Percentiles rank a stretch among this genome's conserved stretches.
These are phyloP conservation scores for Eucalyptus coolabah DNA, from an alignment of 345 rosid species.

Conservation along the genomic window DNA sequence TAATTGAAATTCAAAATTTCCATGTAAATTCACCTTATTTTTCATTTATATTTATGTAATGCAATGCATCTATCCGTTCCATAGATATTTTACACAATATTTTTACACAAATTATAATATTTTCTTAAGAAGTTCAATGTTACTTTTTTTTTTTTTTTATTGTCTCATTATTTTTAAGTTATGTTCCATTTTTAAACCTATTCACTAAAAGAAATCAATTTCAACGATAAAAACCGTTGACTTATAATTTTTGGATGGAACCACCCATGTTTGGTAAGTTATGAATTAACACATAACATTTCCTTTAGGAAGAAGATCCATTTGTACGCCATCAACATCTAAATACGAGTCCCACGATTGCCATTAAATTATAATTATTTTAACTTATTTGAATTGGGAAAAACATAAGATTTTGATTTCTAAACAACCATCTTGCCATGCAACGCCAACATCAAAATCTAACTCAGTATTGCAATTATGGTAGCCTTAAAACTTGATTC, in stretches of 20 bases:
- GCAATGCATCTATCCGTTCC: accelerated
- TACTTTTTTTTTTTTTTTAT: neutral
- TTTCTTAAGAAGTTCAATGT: neutral
- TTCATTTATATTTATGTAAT: neutral
- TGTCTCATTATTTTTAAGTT: neutral
- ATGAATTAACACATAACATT: neutral
- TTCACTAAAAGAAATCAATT: neutral
- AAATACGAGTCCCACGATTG: neutral
- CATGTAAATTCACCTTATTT: neutral
- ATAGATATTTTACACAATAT: neutral
- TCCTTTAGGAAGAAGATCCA: neutral
- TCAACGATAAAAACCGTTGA: neutral
- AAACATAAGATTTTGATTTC: accelerated
- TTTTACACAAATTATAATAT: neutral
- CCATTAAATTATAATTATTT: neutral
- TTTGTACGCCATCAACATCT: accelerated
- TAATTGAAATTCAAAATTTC: neutral
- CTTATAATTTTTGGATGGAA: neutral
- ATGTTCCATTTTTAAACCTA: neutral
- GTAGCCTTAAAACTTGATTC: neutral
- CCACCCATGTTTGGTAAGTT: neutral
- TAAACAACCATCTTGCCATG: neutral
- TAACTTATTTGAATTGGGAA: neutral
- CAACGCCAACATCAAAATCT: neutral
- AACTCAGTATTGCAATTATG: neutral